Percentiles rank a stretch among this genome's conserved stretches.
These are phyloP conservation scores for Schizophyllum commune DNA, from an alignment of 1,284 basidiomycete species.

Conservation along the genomic window DNA sequence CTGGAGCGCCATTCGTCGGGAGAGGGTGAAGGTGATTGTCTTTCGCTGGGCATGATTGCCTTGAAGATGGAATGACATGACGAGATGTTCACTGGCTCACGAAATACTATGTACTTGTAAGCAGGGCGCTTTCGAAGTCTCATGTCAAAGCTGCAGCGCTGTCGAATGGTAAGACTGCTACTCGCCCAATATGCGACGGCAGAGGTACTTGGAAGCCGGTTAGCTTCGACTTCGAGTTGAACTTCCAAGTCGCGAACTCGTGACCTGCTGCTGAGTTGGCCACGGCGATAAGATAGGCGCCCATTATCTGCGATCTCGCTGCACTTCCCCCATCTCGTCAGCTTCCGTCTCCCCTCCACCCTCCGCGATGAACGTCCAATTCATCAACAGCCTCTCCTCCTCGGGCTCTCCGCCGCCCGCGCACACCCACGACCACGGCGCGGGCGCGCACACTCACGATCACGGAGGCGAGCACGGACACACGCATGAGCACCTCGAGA, in stretches of 20 bases:
- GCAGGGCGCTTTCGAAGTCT: too few relatives aligned
- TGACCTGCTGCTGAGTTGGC: not conserved
- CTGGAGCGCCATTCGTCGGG: not conserved
- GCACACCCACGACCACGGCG: slow-evolving; percentile 32
- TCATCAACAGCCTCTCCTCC: slow-evolving; percentile 58
- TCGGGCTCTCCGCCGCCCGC: slow-evolving; percentile 22
- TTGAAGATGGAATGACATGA: not conserved
- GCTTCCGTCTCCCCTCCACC: not conserved
- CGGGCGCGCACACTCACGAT: slow-evolving; percentile 36
- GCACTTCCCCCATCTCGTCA: not conserved
- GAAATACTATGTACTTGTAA: too few relatives aligned
- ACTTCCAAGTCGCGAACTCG: too few relatives aligned
- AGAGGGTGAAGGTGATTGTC: not conserved
- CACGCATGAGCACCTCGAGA: slow-evolving; percentile 84
- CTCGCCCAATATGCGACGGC: too few relatives aligned
- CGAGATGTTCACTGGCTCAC: too few relatives aligned
- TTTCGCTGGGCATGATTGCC: not conserved
- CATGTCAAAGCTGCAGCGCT: too few relatives aligned
- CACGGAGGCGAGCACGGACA: slow-evolving; percentile 74
- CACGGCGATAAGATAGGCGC: not conserved
- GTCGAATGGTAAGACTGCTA: too few relatives aligned
- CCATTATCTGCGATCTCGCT: not conserved
- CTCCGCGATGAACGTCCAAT: slow-evolving; percentile 50
- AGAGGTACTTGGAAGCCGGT: too few relatives aligned
- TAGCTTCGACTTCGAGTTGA: too few relatives aligned